Evolutionary conservation across 2,329 filamentous ascomycete species (phyloP), one percentile per base, ranked within the genome.

Genomic region (Stagonosporopsis chrysanthemi): DNA sequence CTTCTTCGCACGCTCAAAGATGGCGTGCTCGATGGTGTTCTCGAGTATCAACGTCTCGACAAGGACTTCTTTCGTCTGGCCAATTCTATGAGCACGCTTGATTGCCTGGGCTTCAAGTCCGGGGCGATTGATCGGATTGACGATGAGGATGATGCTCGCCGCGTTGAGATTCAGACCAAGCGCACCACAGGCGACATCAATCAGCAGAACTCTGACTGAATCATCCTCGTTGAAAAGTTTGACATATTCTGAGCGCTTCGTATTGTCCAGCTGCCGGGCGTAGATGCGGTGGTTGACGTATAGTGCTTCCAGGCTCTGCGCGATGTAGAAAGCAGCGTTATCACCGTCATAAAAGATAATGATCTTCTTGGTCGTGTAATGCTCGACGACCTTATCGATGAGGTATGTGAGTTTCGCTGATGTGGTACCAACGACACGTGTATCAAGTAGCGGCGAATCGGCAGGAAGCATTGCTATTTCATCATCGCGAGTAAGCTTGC

Each of bases 261-360:
- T 80, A 0, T 85, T 81, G 1, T 83, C 82, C 1, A 92, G 78
- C 1, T 81, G 81, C 63, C 86, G 86, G 12, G 88, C 86, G 65
- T 92, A 92, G 46, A 88, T 87, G 19, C 87, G 82, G 61, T 87
- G 86, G 31, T 85, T 82, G 44, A 88, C 76, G 8, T 85, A 82
- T 1, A 89, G 75, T 29, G 94, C 82, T 64, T 97, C 93, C 0
- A 98, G 82, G 28, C 89, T 87, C 70, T 92, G 88, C 0, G 91
- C 90, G 36, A 97, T 84, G 77, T 96, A 97, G 75, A 86, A 96
- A 1, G 92, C 93, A 2, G 90, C 84, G 65, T 96, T 94, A 58
- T 95, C 90, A 29, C 90, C 89, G 59, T 96, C 92, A 73, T 97
- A 97, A 74, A 98, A 98, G 9, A 97, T 84, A 49, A 97, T 86